Base-by-base conservation (phyloP, 2,329 filamentous ascomycete species). In the Fusarium pseudonygamai region DNA sequence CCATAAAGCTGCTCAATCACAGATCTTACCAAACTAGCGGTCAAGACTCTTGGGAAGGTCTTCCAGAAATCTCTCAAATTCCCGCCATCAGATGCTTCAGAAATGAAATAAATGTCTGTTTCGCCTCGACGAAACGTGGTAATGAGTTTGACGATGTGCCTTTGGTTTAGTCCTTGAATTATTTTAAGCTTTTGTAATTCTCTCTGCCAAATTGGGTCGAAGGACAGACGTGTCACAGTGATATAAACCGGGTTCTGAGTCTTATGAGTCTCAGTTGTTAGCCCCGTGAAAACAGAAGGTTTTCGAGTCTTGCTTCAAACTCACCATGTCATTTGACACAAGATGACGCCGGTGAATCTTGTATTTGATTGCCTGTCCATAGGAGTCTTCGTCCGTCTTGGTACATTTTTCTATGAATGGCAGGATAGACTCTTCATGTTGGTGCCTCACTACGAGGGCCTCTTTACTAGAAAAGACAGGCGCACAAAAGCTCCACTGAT, bases 381-480 rank as follows among this genome's bases (percentile, higher is more conserved):
- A 34, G 7, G 13, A 16, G 2, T 24, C 6, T 30, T 11, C 13
- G 4, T 14, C 16, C 5, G 3, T 11, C 5, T 37, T 7, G 18
- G 14, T 26, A 8, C 13, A n/a, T 8, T 15, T 52, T 5, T 52
- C 34, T 22, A 4, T 26, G n/a, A 52, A 52, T 1, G 49, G 49
- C 1, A 52, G n/a, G 1, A 26, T 26, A 9, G 8, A 13, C 13
- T 37, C 6, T 16, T 26, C 12, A 24, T 49, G 0, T 24, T 13
- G 1, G 20, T 20, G 8, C 4, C 26, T 20, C 1, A 15, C 4
- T 10, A 22, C n/a, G 11, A 3, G 13, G 12, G 8, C 1, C 3
- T 11, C 13, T 22, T 28, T 4, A 24, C 3, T 28, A 13, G n/a
- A 52, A 36, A 52, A 28, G 2, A 52, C 12, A 15, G 34, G 18